phyloP scores from a whole-genome alignment of 2,329 filamentous ascomycete species.

The Penicillium sp. region DNA sequence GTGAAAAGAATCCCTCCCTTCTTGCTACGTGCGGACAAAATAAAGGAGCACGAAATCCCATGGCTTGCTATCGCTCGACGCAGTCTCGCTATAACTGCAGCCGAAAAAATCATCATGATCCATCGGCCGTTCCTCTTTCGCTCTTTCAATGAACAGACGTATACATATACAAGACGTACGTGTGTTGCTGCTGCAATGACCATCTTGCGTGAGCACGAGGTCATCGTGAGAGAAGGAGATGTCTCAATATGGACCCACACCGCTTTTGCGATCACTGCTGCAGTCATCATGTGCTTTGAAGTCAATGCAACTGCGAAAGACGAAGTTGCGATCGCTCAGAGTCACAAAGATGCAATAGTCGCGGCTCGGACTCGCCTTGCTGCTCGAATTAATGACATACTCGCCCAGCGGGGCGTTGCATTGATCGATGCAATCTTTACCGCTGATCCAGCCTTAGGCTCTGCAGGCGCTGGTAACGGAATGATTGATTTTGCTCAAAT shows the following conservation, averaged over 20 bases:
- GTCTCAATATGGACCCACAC: conserved; percentile 31
- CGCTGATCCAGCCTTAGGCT: conserved; percentile 12
- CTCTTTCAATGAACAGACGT: conserved; percentile 34
- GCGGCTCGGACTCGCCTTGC: conserved; percentile 24
- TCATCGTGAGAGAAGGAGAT: conserved; percentile 25
- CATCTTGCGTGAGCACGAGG: conserved; percentile 33
- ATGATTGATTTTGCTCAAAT: conserved; percentile 24
- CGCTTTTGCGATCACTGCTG: conserved; percentile 29
- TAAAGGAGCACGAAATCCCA: conserved; percentile 30
- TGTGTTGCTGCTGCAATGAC: conserved; percentile 43
- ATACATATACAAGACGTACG: conserved; percentile 36
- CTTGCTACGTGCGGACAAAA: conserved; percentile 28
- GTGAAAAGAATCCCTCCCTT: conserved; percentile 34
- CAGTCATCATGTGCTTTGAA: conserved; percentile 30
- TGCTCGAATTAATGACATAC: conserved; percentile 19
- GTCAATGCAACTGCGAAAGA: conserved; percentile 19
- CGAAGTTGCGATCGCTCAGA: conserved; percentile 14
- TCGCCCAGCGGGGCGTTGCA: conserved; percentile 28
- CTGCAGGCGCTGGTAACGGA: conserved; percentile 3
- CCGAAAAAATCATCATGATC: conserved; percentile 47
- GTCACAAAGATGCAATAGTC: conserved; percentile 24
- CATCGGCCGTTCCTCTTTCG: conserved; percentile 41
- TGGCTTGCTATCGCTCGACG: conserved; percentile 39
- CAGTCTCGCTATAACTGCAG: conserved; percentile 40
- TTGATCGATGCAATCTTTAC: conserved; percentile 28